A percentile compares a stretch with the other conserved stretches of the same genome.
Evolutionary conservation across 2,329 filamentous ascomycete genomes (phyloP).

Genomic region (Talaromyces sp.): DNA sequence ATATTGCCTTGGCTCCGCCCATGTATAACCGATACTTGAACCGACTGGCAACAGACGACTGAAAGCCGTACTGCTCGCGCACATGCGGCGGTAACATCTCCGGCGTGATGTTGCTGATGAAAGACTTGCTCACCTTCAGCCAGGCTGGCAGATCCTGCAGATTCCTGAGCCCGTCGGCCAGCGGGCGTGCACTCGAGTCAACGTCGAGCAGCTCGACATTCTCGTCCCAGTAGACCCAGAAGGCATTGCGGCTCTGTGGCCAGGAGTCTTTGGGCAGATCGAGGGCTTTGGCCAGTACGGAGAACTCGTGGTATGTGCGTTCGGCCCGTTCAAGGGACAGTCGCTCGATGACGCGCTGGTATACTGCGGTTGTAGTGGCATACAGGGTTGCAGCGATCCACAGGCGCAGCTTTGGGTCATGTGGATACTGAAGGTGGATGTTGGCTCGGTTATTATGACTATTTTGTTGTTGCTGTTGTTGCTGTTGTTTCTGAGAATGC

Average conservation of each 20-base stretch:
- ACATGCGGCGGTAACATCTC: constrained; percentile 30
- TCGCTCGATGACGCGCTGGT: constrained; percentile 31
- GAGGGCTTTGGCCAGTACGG: constrained; percentile 21
- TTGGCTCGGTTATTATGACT: background rate
- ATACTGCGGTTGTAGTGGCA: constrained; percentile 31
- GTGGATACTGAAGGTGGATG: constrained; percentile 13
- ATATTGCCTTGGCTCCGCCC: constrained; percentile 27
- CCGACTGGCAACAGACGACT: constrained; percentile 21
- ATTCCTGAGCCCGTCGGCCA: constrained; percentile 24
- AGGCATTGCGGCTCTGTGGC: constrained; percentile 26
- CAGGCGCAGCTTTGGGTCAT: constrained; percentile 19
- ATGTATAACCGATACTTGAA: constrained; percentile 26
- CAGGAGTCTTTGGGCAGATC: constrained; percentile 23
- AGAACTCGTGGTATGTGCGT: constrained; percentile 26
- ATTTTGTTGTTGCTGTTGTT: constrained; percentile 11
- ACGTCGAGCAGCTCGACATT: constrained; percentile 24
- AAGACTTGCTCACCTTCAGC: constrained; percentile 25
- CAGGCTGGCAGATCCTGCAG: constrained; percentile 23
- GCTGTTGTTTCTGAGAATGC: background rate
- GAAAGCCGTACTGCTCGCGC: constrained; percentile 29
- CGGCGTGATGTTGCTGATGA: constrained; percentile 25
- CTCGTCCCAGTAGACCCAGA: constrained; percentile 34
- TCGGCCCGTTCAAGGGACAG: constrained; percentile 28
- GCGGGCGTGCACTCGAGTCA: constrained; percentile 23
- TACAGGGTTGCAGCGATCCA: constrained; percentile 33